These are phyloP conservation scores for Cutaneotrichosporon cavernicola DNA, from an alignment of 1,284 basidiomycete genomes.

Conservation along the genomic window DNA sequence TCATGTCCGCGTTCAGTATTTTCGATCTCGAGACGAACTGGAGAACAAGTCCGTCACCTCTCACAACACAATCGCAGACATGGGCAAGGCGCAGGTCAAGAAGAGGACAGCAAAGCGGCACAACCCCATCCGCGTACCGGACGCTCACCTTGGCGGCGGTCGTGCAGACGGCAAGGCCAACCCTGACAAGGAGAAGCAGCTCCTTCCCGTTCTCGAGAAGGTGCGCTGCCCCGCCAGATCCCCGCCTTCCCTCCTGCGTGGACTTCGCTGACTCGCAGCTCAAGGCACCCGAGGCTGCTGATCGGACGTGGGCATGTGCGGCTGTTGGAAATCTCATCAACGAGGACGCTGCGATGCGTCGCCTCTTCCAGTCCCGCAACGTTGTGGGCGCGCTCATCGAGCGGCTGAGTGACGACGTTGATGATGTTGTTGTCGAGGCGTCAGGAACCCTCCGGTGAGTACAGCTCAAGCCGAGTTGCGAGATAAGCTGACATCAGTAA, in stretches of 20 bases:
- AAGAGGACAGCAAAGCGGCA: slow-evolving; percentile 66
- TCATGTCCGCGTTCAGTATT: slow-evolving; percentile 2
- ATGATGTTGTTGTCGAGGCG: slow-evolving; percentile 83
- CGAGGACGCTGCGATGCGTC: slow-evolving; percentile 78
- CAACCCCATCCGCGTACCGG: slow-evolving; percentile 86
- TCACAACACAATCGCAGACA: slow-evolving; percentile 41
- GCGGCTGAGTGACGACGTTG: slow-evolving; percentile 74
- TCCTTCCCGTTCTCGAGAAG: slow-evolving; percentile 84
- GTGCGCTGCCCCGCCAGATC: slow-evolving; percentile 52
- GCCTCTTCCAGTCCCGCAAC: slow-evolving; percentile 85
- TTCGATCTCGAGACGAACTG: background rate
- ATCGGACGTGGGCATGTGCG: slow-evolving; percentile 89
- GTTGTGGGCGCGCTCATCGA: slow-evolving; percentile 81
- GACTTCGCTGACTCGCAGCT: slow-evolving; percentile 34
- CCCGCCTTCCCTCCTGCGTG: slow-evolving; percentile 1
- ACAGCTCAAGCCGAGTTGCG: background rate
- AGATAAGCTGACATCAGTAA: slow-evolving; percentile 61
- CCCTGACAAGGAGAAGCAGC: slow-evolving; percentile 67
- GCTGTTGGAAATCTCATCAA: slow-evolving; percentile 87
- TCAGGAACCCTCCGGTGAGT: slow-evolving; percentile 73
- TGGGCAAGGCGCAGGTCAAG: slow-evolving; percentile 89
- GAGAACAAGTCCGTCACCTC: background rate
- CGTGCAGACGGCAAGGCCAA: slow-evolving; percentile 43
- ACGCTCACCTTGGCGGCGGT: slow-evolving; percentile 79
- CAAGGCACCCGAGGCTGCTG: slow-evolving; percentile 63